Percentiles rank a stretch among this genome's conserved stretches.
phyloP scores from a whole-genome alignment of 73 alveolate genomes.

The Paramecium sonneborni region DNA sequence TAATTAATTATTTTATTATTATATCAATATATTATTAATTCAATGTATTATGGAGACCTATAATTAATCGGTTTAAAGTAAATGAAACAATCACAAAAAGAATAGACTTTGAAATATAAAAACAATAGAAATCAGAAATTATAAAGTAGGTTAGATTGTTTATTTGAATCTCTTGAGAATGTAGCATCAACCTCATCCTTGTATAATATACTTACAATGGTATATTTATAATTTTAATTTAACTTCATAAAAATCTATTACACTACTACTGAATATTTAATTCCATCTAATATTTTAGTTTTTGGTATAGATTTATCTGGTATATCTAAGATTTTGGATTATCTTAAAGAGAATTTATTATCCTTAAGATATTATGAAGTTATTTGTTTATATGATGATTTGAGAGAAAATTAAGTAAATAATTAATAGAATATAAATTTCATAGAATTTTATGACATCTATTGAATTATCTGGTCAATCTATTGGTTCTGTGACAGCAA shows the following conservation, averaged over 20 bases:
- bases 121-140: not conserved
- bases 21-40: not conserved
- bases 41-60: slow-evolving; percentile 54
- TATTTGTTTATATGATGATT: slow-evolving; percentile 72
- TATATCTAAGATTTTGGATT: slow-evolving; percentile 81
- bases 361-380: slow-evolving; percentile 91
- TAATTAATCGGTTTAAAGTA: not conserved
- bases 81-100: not conserved
- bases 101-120: slow-evolving; percentile 19
- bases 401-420: slow-evolving; percentile 71
- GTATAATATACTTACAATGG: slow-evolving; percentile 88
- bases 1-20: not conserved
- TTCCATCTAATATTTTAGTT: slow-evolving; percentile 71
- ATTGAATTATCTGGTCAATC: slow-evolving; percentile 92
- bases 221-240: too few relatives aligned
- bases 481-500: slow-evolving; percentile 94
- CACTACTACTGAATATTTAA: slow-evolving; percentile 64
- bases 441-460: slow-evolving; percentile 63
- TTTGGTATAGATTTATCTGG: slow-evolving; percentile 85
- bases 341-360: slow-evolving; percentile 90
- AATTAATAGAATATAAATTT: not conserved
- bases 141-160: slow-evolving; percentile 40
- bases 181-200: slow-evolving; percentile 60
- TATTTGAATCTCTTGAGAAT: slow-evolving; percentile 13
- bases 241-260: too few relatives aligned